Conservation (phyloP, 768 basidiomycete genomes). For the Leccinum boreale region DNA sequence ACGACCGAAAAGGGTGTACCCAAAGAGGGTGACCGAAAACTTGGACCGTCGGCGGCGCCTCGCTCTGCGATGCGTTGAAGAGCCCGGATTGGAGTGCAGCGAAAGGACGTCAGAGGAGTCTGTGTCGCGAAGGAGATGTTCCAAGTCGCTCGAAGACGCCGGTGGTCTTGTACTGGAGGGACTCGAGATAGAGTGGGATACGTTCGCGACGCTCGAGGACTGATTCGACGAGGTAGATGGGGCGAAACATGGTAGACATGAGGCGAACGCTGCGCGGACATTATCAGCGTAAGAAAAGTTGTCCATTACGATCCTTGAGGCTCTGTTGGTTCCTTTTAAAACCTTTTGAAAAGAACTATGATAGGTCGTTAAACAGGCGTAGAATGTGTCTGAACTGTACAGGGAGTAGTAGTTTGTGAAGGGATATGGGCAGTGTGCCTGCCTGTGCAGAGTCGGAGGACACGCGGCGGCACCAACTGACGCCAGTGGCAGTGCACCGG, state of each 20-base stretch:
- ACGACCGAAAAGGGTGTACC: conserved; percentile 65
- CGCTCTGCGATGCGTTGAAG: conserved; percentile 27
- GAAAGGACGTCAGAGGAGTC: conserved; percentile 57
- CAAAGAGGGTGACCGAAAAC: conserved; percentile 55
- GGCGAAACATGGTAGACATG: conserved; percentile 59
- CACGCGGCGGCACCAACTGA: neutral
- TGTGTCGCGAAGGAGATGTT: conserved; percentile 47
- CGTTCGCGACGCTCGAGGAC: neutral
- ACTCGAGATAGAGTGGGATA: conserved; percentile 26
- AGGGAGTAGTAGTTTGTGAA: neutral
- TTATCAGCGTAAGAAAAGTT: conserved; percentile 62
- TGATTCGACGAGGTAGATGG: conserved; percentile 33
- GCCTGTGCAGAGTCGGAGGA: too few species aligned
- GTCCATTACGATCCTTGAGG: conserved; percentile 31
- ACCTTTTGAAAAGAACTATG: neutral
- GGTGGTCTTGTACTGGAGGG: conserved; percentile 12
- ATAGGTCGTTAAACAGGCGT: neutral
- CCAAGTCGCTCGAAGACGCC: conserved; percentile 39
- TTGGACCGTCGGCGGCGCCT: conserved; percentile 33
- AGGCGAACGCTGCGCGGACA: conserved; percentile 52
- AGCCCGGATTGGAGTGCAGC: conserved; percentile 59
- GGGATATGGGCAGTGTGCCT: neutral
- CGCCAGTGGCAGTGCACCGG: too few species aligned
- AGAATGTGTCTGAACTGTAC: neutral
- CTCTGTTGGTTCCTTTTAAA: neutral